Evolutionary conservation across 495 filamentous ascomycete species (phyloP), one percentile per base, ranked within the genome.

Genomic region (Trichocladium antarcticum): DNA sequence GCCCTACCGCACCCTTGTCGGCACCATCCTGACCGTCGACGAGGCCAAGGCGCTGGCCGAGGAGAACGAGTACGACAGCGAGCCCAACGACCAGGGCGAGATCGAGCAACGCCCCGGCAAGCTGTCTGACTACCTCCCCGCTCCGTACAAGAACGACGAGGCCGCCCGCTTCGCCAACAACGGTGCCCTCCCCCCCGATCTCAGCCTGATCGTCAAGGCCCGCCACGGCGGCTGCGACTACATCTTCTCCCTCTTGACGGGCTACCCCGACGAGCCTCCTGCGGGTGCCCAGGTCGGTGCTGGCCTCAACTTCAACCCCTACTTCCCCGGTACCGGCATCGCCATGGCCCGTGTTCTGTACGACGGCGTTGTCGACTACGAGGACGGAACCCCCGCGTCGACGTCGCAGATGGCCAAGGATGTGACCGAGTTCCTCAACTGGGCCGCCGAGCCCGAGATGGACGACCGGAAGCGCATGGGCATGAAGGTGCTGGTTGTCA

Each of bases 331-430:
- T 58, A 97, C 92, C 54, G 92, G 89, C 59, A 99, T 99, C 68
- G 93, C 85, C 58, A 99, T 99, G 93, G 89, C 83, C 59, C 89
- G 93, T 76, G 90, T 96, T 48, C 79, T 99, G 37, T 99, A 90
- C 71, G 90, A 99, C 57, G 93, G 89, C 48, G 71, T 99, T 27
- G 93, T 99, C 46, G 93, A 99, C 63, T 99, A 99, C 75, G 93
- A 99, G 67, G 93, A 99, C 56, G 87, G 81, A 47, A 97, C 93
- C 28, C 84, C 88, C 41, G 93, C 93, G 27, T 83, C 89, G 56
- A 85, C 89, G 49, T 95, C 89, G 42, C 93, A 99, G 75, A 97
- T 99, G 93, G 93, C 93, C 59, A 99, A 99, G 81, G 93, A 99
- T 63, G 93, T 97, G 45, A 78, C 81, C 34, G 89, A 99, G 74